A percentile compares a stretch with the other conserved stretches of the same genome.
These are phyloP conservation scores for Sclerotinia sclerotiorum DNA, from an alignment of 2,329 filamentous ascomycete species.

Conservation along the genomic window DNA sequence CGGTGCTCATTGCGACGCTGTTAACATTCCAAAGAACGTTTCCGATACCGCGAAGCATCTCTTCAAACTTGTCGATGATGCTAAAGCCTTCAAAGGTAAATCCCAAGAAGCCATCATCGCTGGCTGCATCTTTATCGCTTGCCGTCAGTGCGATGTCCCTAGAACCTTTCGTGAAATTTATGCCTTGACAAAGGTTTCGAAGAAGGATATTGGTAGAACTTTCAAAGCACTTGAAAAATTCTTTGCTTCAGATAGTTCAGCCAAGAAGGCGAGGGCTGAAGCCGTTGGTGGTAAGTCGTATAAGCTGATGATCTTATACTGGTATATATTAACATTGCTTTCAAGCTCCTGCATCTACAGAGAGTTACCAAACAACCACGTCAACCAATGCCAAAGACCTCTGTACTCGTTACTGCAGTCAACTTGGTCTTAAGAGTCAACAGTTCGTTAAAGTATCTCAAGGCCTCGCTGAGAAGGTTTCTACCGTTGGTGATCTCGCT, in stretches of 20 bases:
- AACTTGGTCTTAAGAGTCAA: slow-evolving; percentile 71
- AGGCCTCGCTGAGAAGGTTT: slow-evolving; percentile 75
- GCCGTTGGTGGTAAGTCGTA: slow-evolving; percentile 54
- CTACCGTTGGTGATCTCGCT: slow-evolving; percentile 72
- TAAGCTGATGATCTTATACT: slow-evolving; percentile 30
- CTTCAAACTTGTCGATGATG: slow-evolving; percentile 92
- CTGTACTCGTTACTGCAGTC: slow-evolving; percentile 84
- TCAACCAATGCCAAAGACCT: slow-evolving; percentile 82
- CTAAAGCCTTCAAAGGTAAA: slow-evolving; percentile 93
- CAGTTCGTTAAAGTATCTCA: slow-evolving; percentile 78
- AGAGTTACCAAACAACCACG: slow-evolving; percentile 70
- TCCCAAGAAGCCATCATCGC: slow-evolving; percentile 91
- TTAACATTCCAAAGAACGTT: slow-evolving; percentile 76
- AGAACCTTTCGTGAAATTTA: slow-evolving; percentile 95
- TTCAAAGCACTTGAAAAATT: slow-evolving; percentile 94
- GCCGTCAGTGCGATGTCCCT: slow-evolving; percentile 81
- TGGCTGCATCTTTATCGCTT: slow-evolving; percentile 96
- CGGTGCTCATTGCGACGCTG: slow-evolving; percentile 79
- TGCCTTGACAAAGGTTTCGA: slow-evolving; percentile 86
- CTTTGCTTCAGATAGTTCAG: slow-evolving; percentile 69
- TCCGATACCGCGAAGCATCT: slow-evolving; percentile 91
- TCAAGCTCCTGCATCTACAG: slow-evolving; percentile 41
- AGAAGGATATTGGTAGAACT: slow-evolving; percentile 95
- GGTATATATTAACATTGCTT: slow-evolving; percentile 38
- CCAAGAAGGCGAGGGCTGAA: slow-evolving; percentile 51